These are phyloP conservation scores for Puccinia novopanici DNA, from an alignment of 1,284 basidiomycete species.

Conservation along the genomic window DNA sequence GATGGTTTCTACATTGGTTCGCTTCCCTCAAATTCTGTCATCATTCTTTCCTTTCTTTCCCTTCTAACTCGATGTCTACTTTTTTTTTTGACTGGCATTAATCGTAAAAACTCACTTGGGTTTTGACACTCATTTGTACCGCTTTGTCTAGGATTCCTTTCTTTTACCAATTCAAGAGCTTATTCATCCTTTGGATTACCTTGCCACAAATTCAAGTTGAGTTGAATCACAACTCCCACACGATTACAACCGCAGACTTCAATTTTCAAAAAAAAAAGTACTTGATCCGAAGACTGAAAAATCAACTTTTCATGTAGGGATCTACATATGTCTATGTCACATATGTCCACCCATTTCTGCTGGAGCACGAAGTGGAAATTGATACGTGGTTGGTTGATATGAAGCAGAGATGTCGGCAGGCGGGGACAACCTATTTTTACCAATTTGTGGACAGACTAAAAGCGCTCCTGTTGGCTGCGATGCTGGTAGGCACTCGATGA, in stretches of 20 bases:
- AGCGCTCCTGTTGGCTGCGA: conserved; percentile 25
- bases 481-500: background rate
- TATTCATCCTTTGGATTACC: conserved; percentile 47
- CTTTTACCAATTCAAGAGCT: conserved; percentile 42
- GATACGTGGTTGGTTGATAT: conserved; percentile 43
- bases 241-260: no score
- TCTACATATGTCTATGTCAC: conserved; percentile 48
- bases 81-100: background rate
- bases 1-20: conserved; percentile 46
- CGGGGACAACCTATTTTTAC: conserved; percentile 38
- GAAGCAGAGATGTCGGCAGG: conserved; percentile 34
- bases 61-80: background rate
- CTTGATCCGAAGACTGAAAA: conserved; percentile 61
- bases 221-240: background rate
- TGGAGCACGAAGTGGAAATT: conserved; percentile 48
- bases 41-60: background rate
- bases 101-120: background rate
- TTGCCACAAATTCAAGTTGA: conserved; percentile 49
- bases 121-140: background rate
- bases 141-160: conserved; percentile 45
- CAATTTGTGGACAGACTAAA: conserved; percentile 43
- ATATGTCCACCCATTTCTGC: conserved; percentile 47
- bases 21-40: background rate
- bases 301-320: conserved; percentile 27
- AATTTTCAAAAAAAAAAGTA: conserved; percentile 68